Conservation (phyloP, 495 filamentous ascomycete genomes). For the Tuber brumale region DNA sequence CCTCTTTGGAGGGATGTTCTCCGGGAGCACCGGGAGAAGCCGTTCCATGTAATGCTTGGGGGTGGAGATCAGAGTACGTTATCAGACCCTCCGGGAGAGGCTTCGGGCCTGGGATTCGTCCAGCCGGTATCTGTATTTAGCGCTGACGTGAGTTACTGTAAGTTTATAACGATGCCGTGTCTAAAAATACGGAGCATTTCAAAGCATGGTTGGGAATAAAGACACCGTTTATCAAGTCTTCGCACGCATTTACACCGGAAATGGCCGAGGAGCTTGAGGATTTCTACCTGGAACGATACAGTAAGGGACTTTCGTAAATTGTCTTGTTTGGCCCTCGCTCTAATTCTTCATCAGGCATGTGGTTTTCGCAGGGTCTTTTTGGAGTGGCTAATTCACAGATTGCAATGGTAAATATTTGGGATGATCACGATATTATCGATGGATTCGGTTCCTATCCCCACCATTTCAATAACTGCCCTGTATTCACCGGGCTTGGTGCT, state of each 20-base stretch:
- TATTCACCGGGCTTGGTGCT: slow-evolving; percentile 81
- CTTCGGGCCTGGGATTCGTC: not conserved
- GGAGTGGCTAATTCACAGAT: slow-evolving; percentile 89
- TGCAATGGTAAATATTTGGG: slow-evolving; percentile 96
- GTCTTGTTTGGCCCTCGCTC: slow-evolving; percentile 8
- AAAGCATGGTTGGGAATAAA: slow-evolving; percentile 75
- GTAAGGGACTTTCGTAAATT: slow-evolving; percentile 41
- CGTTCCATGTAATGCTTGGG: slow-evolving; percentile 97
- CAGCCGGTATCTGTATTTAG: not conserved
- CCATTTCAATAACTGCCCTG: slow-evolving; percentile 82
- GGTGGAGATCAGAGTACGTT: slow-evolving; percentile 74
- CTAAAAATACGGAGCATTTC: slow-evolving; percentile 66
- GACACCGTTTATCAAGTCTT: slow-evolving; percentile 70
- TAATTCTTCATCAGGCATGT: slow-evolving; percentile 46
- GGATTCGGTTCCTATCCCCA: slow-evolving; percentile 91
- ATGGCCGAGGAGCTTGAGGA: slow-evolving; percentile 79
- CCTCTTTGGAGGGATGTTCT: slow-evolving; percentile 94
- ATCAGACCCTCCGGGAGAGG: not conserved
- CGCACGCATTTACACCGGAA: slow-evolving; percentile 60
- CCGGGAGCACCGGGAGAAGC: slow-evolving; percentile 82
- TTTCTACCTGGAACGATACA: slow-evolving; percentile 82
- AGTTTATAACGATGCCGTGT: slow-evolving; percentile 81
- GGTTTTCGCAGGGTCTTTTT: slow-evolving; percentile 95
- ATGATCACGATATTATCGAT: slow-evolving; percentile 97
- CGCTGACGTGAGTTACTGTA: not conserved